Conservation (phyloP, 192 early-diverging fungal species). For the Lobosporangium transversale region DNA sequence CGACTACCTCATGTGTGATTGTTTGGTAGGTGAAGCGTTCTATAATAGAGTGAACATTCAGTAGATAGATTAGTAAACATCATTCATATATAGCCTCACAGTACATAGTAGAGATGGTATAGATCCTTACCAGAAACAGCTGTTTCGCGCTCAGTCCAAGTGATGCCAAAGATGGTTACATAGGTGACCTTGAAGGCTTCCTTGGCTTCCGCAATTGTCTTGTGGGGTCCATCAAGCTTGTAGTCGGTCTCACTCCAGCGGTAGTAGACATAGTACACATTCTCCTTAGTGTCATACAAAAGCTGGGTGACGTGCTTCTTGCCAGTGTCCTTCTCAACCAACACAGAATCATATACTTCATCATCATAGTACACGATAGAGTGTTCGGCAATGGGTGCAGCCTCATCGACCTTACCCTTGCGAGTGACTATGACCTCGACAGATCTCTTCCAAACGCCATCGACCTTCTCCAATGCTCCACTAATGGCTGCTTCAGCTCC, state of each 20-base stretch:
- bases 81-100: no score
- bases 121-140: slow-evolving; percentile 25
- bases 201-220: slow-evolving; percentile 30
- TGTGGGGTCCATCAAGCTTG: slow-evolving; percentile 38
- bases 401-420: slow-evolving; percentile 27
- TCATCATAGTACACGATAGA: slow-evolving; percentile 33
- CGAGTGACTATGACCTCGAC: slow-evolving; percentile 31
- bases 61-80: no score
- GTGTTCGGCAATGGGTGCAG: slow-evolving; percentile 20
- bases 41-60: no score
- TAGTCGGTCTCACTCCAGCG: slow-evolving; percentile 36
- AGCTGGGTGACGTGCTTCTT: slow-evolving; percentile 20
- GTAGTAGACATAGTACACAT: slow-evolving; percentile 16
- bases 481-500: slow-evolving; percentile 14
- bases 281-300: not conserved
- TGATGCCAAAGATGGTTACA: slow-evolving; percentile 15
- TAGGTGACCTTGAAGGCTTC: slow-evolving; percentile 15
- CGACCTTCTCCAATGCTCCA: slow-evolving; percentile 10
- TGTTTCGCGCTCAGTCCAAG: slow-evolving; percentile 23
- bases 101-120: no score
- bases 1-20: slow-evolving; percentile 31
- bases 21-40: slow-evolving; percentile 30
- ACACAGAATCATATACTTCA: slow-evolving; percentile 24
- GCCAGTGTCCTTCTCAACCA: slow-evolving; percentile 32
- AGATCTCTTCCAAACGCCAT: slow-evolving; percentile 34